Conservation (phyloP, 164 flowering plant species). For the Nelumbo lutea region DNA sequence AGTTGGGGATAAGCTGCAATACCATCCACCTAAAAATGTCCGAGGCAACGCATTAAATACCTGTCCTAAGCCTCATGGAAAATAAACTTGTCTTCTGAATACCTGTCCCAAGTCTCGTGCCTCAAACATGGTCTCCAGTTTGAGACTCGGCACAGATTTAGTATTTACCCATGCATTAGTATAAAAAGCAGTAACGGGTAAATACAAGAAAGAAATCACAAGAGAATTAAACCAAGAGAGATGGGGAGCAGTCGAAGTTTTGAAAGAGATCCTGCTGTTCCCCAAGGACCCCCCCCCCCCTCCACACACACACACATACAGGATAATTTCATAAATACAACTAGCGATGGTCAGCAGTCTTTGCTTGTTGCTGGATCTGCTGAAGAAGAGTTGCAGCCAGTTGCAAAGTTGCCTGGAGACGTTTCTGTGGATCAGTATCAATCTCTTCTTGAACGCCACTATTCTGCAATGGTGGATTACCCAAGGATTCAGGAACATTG, state of each 20-base stretch:
- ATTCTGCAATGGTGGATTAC: constrained; percentile 30
- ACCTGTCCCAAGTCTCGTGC: not conserved
- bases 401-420: constrained; percentile 89
- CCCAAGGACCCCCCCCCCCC: not conserved
- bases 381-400: constrained; percentile 96
- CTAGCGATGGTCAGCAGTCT: constrained; percentile 27
- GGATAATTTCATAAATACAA: not conserved
- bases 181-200: too few species aligned
- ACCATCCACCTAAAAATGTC: too few species aligned
- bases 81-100: not conserved
- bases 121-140: not conserved
- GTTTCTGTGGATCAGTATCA: constrained; percentile 78
- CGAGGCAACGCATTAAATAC: too few species aligned
- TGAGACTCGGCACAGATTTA: too few species aligned
- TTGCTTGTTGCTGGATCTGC: constrained; percentile 81
- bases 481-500: constrained; percentile 20
- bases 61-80: too few species aligned
- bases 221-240: too few species aligned
- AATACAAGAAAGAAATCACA: too few species aligned
- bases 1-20: too few species aligned
- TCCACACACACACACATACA: not conserved
- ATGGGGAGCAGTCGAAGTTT: too few species aligned
- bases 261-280: not conserved
- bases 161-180: too few species aligned
- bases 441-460: constrained; percentile 34